Evolutionary conservation across 768 basidiomycete species (phyloP).

Genomic region (Tulasnella sp.): DNA sequence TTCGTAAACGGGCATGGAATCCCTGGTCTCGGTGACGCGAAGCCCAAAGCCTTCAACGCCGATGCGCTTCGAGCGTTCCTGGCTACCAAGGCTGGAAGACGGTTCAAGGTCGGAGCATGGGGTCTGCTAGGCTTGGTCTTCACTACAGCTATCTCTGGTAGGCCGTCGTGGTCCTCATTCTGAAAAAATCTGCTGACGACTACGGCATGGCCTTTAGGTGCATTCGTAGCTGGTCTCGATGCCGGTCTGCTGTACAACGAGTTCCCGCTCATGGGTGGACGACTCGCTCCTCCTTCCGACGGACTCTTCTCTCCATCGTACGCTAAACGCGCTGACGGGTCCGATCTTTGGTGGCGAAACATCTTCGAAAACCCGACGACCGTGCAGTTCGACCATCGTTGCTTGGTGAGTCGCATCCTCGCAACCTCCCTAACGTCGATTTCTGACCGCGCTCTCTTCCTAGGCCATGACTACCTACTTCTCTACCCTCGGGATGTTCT

Average conservation of each 20-base stretch:
- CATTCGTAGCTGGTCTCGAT: conserved; percentile 95
- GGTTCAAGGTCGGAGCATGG: conserved; percentile 49
- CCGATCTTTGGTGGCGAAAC: conserved; percentile 91
- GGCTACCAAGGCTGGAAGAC: conserved; percentile 42
- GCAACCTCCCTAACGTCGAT: neutral
- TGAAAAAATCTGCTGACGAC: neutral
- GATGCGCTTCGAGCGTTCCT: conserved; percentile 37
- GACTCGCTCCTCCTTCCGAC: conserved; percentile 62
- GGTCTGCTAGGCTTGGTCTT: conserved; percentile 69
- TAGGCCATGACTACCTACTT: conserved; percentile 81
- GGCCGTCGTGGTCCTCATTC: neutral
- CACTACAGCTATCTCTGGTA: conserved; percentile 86
- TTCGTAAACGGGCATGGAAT: conserved; percentile 34
- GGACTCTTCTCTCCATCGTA: conserved; percentile 76
- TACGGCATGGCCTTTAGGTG: conserved; percentile 44
- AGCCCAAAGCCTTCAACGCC: conserved; percentile 15
- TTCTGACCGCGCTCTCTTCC: neutral
- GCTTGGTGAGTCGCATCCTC: conserved; percentile 53
- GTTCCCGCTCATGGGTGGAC: conserved; percentile 92
- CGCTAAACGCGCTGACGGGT: conserved; percentile 52
- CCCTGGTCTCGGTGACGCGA: neutral
- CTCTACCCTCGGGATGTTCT: conserved; percentile 51
- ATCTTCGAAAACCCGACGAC: conserved; percentile 96
- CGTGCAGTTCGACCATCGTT: conserved; percentile 92
- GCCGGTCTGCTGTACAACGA: conserved; percentile 97